Conservation (phyloP, 352 stramenopile species). For the Phytophthora quininea region DNA sequence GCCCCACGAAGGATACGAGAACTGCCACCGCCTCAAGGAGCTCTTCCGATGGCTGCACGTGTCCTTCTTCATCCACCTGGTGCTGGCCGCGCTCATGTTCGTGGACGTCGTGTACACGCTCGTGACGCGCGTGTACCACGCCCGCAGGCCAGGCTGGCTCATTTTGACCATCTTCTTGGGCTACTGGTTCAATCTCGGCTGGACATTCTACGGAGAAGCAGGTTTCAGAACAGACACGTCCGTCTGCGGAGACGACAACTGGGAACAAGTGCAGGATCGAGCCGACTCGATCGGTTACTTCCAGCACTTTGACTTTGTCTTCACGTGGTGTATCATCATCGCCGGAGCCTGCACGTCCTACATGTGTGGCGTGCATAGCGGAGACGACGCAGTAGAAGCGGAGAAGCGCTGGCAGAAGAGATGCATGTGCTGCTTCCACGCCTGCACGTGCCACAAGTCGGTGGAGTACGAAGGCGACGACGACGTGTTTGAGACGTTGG, state of each 20-base stretch:
- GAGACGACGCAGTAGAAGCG: constrained; percentile 52
- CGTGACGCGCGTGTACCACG: constrained; percentile 60
- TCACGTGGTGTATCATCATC: constrained; percentile 49
- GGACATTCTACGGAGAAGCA: constrained; percentile 64
- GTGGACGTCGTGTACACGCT: constrained; percentile 52
- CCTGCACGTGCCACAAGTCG: constrained; percentile 55
- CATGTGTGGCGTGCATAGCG: constrained; percentile 72
- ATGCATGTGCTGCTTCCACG: constrained; percentile 63
- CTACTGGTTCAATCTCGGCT: constrained; percentile 60
- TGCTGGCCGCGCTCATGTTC: constrained; percentile 46
- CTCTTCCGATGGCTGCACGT: constrained; percentile 66
- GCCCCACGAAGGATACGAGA: constrained; percentile 39
- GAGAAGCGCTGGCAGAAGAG: constrained; percentile 72
- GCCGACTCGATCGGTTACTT: constrained; percentile 65
- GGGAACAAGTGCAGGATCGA: constrained; percentile 57
- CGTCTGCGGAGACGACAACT: constrained; percentile 50
- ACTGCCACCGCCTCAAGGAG: constrained; percentile 50
- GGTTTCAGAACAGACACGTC: constrained; percentile 58
- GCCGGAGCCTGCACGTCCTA: constrained; percentile 60
- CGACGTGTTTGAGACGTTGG: constrained; percentile 73
- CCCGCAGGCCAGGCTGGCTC: constrained; percentile 47
- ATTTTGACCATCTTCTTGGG: constrained; percentile 67
- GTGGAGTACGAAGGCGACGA: constrained; percentile 51
- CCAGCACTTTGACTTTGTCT: constrained; percentile 76
- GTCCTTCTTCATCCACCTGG: constrained; percentile 59